Percentiles rank a stretch among this genome's conserved stretches.
Evolutionary conservation across 176 grass and related monocot genomes (phyloP).

Genomic region (Oryza officinalis): DNA sequence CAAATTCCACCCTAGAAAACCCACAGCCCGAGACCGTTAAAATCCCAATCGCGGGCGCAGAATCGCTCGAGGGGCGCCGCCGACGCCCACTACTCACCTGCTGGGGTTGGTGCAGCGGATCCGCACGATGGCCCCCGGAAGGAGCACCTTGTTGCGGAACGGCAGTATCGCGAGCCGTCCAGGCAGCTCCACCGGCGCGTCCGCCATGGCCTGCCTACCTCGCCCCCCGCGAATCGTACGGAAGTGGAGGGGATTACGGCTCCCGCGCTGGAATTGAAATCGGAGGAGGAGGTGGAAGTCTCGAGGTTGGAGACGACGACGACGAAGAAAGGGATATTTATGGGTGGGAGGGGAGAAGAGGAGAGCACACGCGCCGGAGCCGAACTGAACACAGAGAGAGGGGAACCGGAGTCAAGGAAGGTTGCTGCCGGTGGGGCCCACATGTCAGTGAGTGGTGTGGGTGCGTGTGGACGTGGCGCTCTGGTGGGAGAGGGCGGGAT

Average conservation of each 20-base stretch:
- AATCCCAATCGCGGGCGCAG: neutral
- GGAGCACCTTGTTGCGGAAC: conserved; percentile 94
- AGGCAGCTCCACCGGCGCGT: conserved; percentile 72
- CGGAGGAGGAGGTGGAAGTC: neutral
- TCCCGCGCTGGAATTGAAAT: conserved; percentile 23
- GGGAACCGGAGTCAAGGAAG: conserved; percentile 5
- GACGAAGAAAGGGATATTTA: conserved; percentile 32
- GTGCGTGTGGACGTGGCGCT: conserved; percentile 22
- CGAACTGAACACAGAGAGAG: neutral
- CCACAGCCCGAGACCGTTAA: neutral
- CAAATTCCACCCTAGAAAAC: conserved; percentile 16
- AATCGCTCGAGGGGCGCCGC: neutral
- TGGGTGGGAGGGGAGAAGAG: neutral
- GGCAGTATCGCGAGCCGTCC: conserved; percentile 86
- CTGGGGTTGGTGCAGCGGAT: conserved; percentile 95
- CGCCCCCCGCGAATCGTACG: neutral
- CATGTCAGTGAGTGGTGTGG: neutral
- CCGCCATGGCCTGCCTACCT: conserved; percentile 57
- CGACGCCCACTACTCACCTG: conserved; percentile 50
- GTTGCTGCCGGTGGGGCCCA: neutral
- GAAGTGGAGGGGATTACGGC: neutral
- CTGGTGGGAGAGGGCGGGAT: neutral
- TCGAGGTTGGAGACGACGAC: conserved; percentile 16
- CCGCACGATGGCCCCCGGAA: conserved; percentile 91
- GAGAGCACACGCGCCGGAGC: neutral